A percentile compares a stretch with the other conserved stretches of the same genome.
These are phyloP conservation scores for Cryptosporidium tyzzeri DNA, from an alignment of 169 alveolate species.

Conservation along the genomic window DNA sequence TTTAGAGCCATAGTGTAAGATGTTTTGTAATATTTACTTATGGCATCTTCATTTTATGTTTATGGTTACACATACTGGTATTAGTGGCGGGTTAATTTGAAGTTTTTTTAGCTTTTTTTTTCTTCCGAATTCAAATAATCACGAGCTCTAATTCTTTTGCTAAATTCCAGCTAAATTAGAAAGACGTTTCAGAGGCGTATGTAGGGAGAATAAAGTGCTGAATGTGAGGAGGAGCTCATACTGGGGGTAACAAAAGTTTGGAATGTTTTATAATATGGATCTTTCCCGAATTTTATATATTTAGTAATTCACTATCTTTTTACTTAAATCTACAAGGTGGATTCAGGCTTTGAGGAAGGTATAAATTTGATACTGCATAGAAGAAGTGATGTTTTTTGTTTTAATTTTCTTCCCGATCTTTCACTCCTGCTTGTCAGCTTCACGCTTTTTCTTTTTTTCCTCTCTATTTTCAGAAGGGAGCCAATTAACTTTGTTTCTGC, in stretches of 20 bases:
- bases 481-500: conserved; percentile 71
- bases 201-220: no score
- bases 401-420: not conserved
- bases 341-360: not conserved
- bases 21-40: no score
- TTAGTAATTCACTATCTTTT: no score
- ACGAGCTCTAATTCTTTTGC: no score
- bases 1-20: not conserved
- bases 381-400: no score
- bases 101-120: not conserved
- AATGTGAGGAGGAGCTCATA: no score
- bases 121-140: not conserved
- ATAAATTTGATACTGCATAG: not conserved
- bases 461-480: conserved; percentile 62
- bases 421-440: not conserved
- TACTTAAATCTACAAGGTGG: not conserved
- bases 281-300: no score
- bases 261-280: no score
- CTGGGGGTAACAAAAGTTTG: no score
- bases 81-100: not conserved
- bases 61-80: not conserved
- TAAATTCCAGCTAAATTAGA: no score
- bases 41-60: not conserved
- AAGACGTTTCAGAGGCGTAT: no score
- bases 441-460: conserved; percentile 4